These are phyloP conservation scores for Botrytis deweyae DNA, from an alignment of 2,329 filamentous ascomycete species.

Conservation along the genomic window DNA sequence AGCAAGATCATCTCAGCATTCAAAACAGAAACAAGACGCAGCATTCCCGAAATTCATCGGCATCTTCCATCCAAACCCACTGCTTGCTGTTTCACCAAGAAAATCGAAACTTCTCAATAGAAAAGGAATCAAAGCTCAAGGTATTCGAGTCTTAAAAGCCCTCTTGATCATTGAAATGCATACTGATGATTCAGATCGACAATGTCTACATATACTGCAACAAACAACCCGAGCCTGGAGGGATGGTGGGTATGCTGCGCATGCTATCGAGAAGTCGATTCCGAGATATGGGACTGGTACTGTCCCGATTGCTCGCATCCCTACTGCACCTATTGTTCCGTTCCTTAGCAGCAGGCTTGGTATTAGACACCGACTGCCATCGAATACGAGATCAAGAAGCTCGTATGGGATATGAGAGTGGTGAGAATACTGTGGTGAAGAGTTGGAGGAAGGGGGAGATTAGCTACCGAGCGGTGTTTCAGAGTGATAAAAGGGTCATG, in stretches of 20 bases:
- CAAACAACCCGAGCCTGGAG: background rate
- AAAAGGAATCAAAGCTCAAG: background rate
- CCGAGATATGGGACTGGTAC: background rate
- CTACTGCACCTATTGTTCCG: conserved; percentile 11
- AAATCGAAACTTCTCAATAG: background rate
- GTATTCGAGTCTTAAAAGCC: background rate
- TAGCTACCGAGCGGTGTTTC: background rate
- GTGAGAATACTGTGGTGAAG: background rate
- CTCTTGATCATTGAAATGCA: too few relatives aligned
- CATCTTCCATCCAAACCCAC: background rate
- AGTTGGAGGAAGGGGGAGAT: background rate
- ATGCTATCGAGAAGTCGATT: conserved; percentile 24
- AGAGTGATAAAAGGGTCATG: background rate
- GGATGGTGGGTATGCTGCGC: conserved; percentile 29
- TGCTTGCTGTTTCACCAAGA: background rate
- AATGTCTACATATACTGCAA: background rate
- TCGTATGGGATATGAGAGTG: background rate
- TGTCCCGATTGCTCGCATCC: conserved; percentile 29
- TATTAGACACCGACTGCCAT: background rate
- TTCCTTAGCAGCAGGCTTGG: background rate
- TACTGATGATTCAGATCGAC: background rate
- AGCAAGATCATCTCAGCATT: background rate
- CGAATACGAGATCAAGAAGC: background rate
- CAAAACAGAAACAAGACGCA: background rate
- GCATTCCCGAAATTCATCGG: background rate